Conservation (phyloP, 1,284 basidiomycete species). For the Lentinula novae-zelandiae region DNA sequence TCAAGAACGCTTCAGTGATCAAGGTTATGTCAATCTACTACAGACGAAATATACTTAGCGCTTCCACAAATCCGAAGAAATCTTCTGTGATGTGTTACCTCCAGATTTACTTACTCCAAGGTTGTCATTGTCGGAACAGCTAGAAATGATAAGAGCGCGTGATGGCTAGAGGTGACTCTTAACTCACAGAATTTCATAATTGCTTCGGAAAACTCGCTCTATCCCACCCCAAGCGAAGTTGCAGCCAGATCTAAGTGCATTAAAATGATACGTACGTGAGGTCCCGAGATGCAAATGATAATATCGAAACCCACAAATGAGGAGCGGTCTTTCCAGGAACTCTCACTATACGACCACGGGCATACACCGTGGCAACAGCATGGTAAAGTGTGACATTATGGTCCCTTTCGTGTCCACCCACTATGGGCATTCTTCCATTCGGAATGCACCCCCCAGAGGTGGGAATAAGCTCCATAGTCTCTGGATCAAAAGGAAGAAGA, state of each 20-base stretch:
- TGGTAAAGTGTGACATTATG: constrained; percentile 16
- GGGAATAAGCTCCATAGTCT: constrained; percentile 67
- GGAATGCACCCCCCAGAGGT: constrained; percentile 60
- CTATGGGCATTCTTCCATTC: constrained; percentile 43
- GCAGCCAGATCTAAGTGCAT: constrained; percentile 12
- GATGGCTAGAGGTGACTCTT: neutral
- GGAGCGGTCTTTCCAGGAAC: constrained; percentile 72
- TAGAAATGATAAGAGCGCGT: neutral
- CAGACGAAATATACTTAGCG: neutral
- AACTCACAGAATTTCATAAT: constrained; percentile 57
- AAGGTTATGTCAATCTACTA: too few relatives aligned
- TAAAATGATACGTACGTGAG: neutral
- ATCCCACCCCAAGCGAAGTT: constrained; percentile 31
- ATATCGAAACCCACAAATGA: constrained; percentile 50
- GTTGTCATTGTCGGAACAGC: neutral
- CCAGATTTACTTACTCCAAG: neutral
- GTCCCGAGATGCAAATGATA: neutral
- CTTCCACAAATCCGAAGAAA: neutral
- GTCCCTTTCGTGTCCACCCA: constrained; percentile 47
- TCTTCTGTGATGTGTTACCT: neutral
- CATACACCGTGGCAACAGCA: constrained; percentile 42
- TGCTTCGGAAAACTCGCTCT: constrained; percentile 42
- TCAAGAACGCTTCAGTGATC: too few relatives aligned
- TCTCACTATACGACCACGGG: constrained; percentile 25
- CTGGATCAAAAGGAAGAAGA: constrained; percentile 60